Percentiles rank a stretch among this genome's conserved stretches.
These are phyloP conservation scores for Epichloe hybrida DNA, from an alignment of 2,329 filamentous ascomycete species.

Conservation along the genomic window DNA sequence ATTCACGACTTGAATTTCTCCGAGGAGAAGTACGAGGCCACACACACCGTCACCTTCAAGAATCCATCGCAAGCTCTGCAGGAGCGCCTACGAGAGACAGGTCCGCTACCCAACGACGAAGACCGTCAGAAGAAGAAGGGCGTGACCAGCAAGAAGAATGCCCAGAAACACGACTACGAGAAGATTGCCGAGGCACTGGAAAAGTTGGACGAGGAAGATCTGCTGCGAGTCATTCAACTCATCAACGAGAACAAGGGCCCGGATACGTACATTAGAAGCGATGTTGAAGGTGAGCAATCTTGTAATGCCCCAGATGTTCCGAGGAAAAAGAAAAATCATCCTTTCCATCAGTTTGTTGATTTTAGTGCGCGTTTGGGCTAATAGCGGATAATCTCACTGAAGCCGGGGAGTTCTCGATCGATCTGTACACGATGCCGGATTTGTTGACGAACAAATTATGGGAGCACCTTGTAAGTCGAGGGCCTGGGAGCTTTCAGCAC, in stretches of 20 bases:
- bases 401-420: slow-evolving; percentile 95
- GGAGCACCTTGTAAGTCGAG: slow-evolving; percentile 56
- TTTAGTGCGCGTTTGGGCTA: slow-evolving; percentile 16
- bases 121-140: slow-evolving; percentile 47
- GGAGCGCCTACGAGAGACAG: slow-evolving; percentile 66
- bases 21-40: slow-evolving; percentile 65
- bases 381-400: slow-evolving; percentile 23
- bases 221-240: slow-evolving; percentile 91
- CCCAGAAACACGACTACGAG: slow-evolving; percentile 70
- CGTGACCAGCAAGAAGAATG: slow-evolving; percentile 63
- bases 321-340: neutral
- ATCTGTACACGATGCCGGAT: slow-evolving; percentile 94
- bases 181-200: slow-evolving; percentile 88
- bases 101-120: slow-evolving; percentile 67
- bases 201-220: slow-evolving; percentile 81
- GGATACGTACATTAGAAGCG: slow-evolving; percentile 94
- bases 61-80: slow-evolving; percentile 85
- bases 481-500: neutral
- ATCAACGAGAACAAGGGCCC: slow-evolving; percentile 93
- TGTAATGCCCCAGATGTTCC: neutral
- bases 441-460: slow-evolving; percentile 82
- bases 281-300: slow-evolving; percentile 73
- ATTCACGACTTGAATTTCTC: slow-evolving; percentile 88
- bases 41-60: slow-evolving; percentile 73
- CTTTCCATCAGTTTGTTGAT: slow-evolving; percentile 15